Evolutionary conservation across 1,284 basidiomycete genomes (phyloP).

Genomic region (Marasmius fiardii): DNA sequence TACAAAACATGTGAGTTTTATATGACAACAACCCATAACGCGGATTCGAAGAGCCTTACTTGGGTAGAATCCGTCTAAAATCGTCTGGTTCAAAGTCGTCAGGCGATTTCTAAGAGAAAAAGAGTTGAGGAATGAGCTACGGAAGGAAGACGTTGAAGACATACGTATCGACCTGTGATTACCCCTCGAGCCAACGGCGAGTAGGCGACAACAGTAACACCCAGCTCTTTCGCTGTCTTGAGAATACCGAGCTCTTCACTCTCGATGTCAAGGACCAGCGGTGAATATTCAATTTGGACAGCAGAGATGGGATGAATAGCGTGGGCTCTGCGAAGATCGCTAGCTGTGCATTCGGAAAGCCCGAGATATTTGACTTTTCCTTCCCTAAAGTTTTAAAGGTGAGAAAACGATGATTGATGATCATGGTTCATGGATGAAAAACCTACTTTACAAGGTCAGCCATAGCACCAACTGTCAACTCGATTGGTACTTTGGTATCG

Average conservation of each 20-base stretch:
- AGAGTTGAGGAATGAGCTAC: background rate
- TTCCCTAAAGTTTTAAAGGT: conserved; percentile 28
- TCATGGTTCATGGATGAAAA: background rate
- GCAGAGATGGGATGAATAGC: conserved; percentile 59
- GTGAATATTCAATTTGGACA: conserved; percentile 63
- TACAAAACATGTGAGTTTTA: background rate
- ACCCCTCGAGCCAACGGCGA: conserved; percentile 62
- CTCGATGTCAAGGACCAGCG: conserved; percentile 56
- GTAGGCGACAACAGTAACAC: conserved; percentile 56
- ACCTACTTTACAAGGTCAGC: conserved; percentile 28
- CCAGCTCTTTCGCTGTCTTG: conserved; percentile 48
- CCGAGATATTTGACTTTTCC: conserved; percentile 63
- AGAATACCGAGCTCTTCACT: conserved; percentile 43
- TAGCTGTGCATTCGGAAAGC: conserved; percentile 56
- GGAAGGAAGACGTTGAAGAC: background rate
- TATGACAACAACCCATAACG: background rate
- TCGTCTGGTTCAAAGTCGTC: conserved; percentile 54
- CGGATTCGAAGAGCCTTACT: conserved; percentile 22
- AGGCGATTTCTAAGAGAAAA: conserved; percentile 35
- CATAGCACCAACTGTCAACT: conserved; percentile 28
- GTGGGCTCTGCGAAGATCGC: conserved; percentile 60
- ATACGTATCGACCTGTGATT: conserved; percentile 47
- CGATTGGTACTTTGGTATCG: conserved; percentile 24
- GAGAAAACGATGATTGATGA: background rate
- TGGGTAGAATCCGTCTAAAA: conserved; percentile 33